phyloP scores from a whole-genome alignment of 257 asterid genomes.

The Dorcoceras hygrometricum region DNA sequence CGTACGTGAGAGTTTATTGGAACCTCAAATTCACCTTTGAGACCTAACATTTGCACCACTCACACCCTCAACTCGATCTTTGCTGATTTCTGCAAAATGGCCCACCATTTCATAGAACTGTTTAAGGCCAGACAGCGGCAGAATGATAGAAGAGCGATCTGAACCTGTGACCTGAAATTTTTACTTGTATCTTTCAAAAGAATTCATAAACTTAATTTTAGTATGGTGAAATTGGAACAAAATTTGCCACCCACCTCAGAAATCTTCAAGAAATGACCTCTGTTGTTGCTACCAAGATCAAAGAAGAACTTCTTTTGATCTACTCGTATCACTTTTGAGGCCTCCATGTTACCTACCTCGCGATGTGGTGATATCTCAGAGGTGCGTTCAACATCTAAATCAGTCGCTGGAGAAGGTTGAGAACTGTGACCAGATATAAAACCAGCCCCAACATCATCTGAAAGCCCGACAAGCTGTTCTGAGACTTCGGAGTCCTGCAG shows the following conservation, averaged over 20 bases:
- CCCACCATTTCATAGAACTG: conserved; percentile 95
- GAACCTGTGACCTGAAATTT: conserved; percentile 85
- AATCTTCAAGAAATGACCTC: conserved; percentile 92
- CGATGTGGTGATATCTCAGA: conserved; percentile 72
- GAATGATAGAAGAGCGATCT: conserved; percentile 93
- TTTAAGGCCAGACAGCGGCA: conserved; percentile 88
- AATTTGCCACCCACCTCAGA: conserved; percentile 64
- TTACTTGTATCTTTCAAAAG: not conserved
- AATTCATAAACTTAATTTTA: conserved; percentile 5
- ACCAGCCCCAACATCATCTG: conserved; percentile 98
- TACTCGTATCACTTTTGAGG: conserved; percentile 87
- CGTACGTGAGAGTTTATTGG: conserved; percentile 24
- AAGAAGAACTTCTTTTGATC: conserved; percentile 97
- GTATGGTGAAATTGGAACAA: not conserved
- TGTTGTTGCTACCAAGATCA: conserved; percentile 94
- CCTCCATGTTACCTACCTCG: conserved; percentile 58
- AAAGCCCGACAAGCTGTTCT: conserved; percentile 77
- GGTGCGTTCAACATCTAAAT: conserved; percentile 56
- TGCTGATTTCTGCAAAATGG: conserved; percentile 87
- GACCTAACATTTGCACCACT: conserved; percentile 80
- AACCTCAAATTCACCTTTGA: conserved; percentile 51
- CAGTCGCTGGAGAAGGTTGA: conserved; percentile 60
- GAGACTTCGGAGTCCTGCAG: conserved; percentile 69
- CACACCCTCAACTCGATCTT: conserved; percentile 83
- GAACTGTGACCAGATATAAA: conserved; percentile 89